A percentile compares a stretch with the other conserved stretches of the same genome.
These are phyloP conservation scores for Dioszegia crocea DNA, from an alignment of 768 basidiomycete genomes.

Conservation along the genomic window DNA sequence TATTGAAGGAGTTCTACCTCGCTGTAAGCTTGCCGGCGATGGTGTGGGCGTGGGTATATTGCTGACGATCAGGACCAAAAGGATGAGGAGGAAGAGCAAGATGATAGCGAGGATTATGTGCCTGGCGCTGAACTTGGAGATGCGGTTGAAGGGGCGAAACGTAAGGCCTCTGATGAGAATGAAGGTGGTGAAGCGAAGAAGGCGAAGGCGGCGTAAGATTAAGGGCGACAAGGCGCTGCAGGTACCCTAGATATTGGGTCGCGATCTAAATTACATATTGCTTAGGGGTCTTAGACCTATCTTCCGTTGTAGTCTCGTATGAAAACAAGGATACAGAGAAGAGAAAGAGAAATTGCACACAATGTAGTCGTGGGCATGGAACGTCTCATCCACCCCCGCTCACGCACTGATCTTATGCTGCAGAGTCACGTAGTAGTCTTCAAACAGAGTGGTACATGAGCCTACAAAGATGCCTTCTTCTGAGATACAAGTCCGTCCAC, in stretches of 20 bases:
- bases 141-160: neutral
- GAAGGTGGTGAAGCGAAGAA: constrained; percentile 11
- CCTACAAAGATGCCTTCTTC: neutral
- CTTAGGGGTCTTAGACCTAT: no score
- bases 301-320: no score
- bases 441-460: no score
- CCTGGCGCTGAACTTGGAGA: neutral
- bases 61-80: neutral
- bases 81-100: neutral
- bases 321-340: no score
- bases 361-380: no score
- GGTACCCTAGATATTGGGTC: no score
- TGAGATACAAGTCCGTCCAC: constrained; percentile 1
- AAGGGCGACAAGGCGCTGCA: neutral
- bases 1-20: neutral
- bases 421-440: no score
- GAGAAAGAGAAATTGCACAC: no score
- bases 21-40: neutral
- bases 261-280: no score
- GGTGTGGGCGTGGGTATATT: neutral
- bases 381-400: no score
- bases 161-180: constrained; percentile 5
- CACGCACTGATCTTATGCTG: no score
- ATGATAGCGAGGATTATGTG: neutral
- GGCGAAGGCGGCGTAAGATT: constrained; percentile 12